Percentiles rank a stretch among this genome's conserved stretches.
Conservation (phyloP, 257 asterid genomes). For the Leptodermis oblonga region DNA sequence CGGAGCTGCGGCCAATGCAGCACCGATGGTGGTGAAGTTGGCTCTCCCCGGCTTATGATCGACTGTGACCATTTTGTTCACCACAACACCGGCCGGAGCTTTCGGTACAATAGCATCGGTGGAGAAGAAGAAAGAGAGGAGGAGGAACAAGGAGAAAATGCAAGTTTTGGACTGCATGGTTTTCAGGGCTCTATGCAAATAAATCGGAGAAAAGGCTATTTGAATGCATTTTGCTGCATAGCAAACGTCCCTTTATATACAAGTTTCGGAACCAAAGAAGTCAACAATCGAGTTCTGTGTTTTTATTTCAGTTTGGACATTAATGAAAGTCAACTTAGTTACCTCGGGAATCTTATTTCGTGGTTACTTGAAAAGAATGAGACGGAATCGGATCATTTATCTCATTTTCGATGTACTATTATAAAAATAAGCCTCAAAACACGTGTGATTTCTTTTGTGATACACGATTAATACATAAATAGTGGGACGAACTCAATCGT, state of each 20-base stretch:
- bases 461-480: too few species aligned
- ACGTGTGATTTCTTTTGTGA: too few species aligned
- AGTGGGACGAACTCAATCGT: too few species aligned
- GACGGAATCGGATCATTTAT: too few species aligned
- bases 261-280: conserved; percentile 1
- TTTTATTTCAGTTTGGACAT: too few species aligned
- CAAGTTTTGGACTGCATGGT: conserved; percentile 4
- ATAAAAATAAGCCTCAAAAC: too few species aligned
- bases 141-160: background rate
- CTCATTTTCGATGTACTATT: too few species aligned
- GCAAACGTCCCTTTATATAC: background rate
- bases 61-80: conserved; percentile 45
- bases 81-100: conserved; percentile 7
- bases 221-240: background rate
- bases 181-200: background rate
- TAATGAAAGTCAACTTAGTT: too few species aligned
- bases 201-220: background rate
- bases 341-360: too few species aligned
- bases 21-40: conserved; percentile 44
- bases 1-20: conserved; percentile 58
- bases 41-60: conserved; percentile 46
- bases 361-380: too few species aligned
- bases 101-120: background rate
- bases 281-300: too few species aligned
- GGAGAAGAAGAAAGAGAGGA: background rate